phyloP scores from a whole-genome alignment of 495 filamentous ascomycete genomes.

The Penicillium fimorum region DNA sequence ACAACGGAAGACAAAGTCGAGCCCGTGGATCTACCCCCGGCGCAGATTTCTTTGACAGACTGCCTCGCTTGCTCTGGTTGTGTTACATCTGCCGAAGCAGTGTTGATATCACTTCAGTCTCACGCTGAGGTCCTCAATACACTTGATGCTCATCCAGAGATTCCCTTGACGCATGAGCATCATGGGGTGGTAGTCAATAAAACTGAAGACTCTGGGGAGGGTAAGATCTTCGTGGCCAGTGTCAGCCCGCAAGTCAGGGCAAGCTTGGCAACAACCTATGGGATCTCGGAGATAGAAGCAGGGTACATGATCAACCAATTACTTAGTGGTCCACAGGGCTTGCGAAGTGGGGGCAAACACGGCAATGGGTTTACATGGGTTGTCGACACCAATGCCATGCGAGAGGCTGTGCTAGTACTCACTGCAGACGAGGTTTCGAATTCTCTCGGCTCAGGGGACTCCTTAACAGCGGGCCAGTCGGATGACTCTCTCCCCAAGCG shows the following conservation, averaged over 20 bases:
- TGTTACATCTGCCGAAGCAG: conserved; percentile 94
- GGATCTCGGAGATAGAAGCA: conserved; percentile 68
- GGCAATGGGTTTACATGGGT: conserved; percentile 81
- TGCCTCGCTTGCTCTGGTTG: conserved; percentile 97
- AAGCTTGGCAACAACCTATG: conserved; percentile 78
- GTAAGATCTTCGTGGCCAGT: conserved; percentile 81
- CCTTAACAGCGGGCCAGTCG: conserved; percentile 11
- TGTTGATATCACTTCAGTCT: conserved; percentile 88
- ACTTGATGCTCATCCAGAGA: conserved; percentile 64
- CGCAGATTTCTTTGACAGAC: conserved; percentile 94
- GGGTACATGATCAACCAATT: conserved; percentile 81
- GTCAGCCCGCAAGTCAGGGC: conserved; percentile 88
- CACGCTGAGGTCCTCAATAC: conserved; percentile 85
- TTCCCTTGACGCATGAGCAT: conserved; percentile 30
- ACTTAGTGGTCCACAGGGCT: conserved; percentile 64
- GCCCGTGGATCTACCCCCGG: conserved; percentile 56
- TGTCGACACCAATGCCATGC: conserved; percentile 77
- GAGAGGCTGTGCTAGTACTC: conserved; percentile 73
- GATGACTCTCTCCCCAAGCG: conserved; percentile 47
- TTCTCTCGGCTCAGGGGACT: conserved; percentile 30
- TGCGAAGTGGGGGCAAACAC: conserved; percentile 65
- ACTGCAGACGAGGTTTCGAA: conserved; percentile 74
- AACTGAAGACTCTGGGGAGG: conserved; percentile 40
- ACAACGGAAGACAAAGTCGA: conserved; percentile 80
- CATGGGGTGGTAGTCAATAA: conserved; percentile 26